A percentile compares a stretch with the other conserved stretches of the same genome.
phyloP scores from a whole-genome alignment of 768 basidiomycete genomes.

The Boletus sp. region DNA sequence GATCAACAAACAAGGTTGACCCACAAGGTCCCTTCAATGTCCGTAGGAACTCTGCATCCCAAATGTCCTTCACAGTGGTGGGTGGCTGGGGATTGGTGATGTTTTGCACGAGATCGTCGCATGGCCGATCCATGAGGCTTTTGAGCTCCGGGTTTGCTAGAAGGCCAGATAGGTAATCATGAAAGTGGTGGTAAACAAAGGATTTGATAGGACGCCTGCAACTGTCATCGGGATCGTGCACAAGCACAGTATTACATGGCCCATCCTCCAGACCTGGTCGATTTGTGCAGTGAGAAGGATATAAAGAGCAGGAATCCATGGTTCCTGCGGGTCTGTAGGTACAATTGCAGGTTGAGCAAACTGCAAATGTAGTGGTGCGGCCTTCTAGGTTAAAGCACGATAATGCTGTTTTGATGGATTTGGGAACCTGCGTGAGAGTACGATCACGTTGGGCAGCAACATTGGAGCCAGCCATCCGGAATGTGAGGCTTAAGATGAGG shows the following conservation, averaged over 20 bases:
- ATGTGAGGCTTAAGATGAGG: neutral
- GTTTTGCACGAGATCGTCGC: too few relatives aligned
- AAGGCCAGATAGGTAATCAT: neutral
- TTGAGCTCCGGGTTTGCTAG: neutral
- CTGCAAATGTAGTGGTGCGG: neutral
- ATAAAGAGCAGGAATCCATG: too few relatives aligned
- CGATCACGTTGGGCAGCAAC: neutral
- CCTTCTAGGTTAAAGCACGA: neutral
- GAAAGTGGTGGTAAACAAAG: constrained; percentile 2
- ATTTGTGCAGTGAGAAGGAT: too few relatives aligned
- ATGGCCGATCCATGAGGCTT: too few relatives aligned
- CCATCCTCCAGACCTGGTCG: too few relatives aligned
- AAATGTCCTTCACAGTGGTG: too few relatives aligned
- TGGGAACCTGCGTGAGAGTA: neutral
- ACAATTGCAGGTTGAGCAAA: too few relatives aligned
- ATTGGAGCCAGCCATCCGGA: neutral
- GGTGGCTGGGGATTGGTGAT: too few relatives aligned
- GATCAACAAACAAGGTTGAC: neutral
- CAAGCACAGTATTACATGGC: neutral
- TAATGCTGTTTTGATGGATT: neutral
- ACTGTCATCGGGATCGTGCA: neutral
- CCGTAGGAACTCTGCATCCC: too few relatives aligned
- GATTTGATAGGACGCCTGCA: neutral
- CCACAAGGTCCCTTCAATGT: too few relatives aligned
- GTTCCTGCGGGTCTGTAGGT: too few relatives aligned